A percentile compares a stretch with the other conserved stretches of the same genome.
phyloP scores from a whole-genome alignment of 371 early-diverging fungal species.

The Syncephalis plumigaleata region DNA sequence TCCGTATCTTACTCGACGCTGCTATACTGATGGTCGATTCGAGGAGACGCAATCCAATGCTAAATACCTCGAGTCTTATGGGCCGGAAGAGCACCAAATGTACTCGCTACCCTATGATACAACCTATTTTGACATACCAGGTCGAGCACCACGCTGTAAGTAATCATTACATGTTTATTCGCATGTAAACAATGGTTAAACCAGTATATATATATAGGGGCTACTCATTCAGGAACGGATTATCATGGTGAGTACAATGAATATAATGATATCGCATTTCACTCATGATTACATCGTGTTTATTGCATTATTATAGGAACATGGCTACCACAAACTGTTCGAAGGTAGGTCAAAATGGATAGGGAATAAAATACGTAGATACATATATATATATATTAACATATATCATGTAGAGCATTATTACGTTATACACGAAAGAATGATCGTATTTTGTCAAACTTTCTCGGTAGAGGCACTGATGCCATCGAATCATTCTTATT shows the following conservation, averaged over 20 bases:
- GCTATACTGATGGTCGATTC: constrained; percentile 27
- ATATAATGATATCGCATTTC: background rate
- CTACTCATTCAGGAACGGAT: constrained; percentile 78
- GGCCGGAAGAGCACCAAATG: constrained; percentile 57
- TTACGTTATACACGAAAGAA: constrained; percentile 52
- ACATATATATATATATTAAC: too few relatives aligned
- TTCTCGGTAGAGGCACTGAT: constrained; percentile 83
- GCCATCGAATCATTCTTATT: constrained; percentile 79
- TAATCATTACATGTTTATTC: too few relatives aligned
- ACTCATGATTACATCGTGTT: background rate
- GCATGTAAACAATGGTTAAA: too few relatives aligned
- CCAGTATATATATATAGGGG: constrained; percentile 43
- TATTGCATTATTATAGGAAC: constrained; percentile 29
- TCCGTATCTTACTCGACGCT: constrained; percentile 58
- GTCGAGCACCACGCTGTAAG: constrained; percentile 70
- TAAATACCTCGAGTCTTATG: constrained; percentile 38
- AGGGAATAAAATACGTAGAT: too few relatives aligned
- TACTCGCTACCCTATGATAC: constrained; percentile 62
- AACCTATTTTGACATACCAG: constrained; percentile 78
- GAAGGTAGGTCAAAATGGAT: constrained; percentile 28
- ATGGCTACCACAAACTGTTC: constrained; percentile 84
- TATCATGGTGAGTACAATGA: constrained; percentile 47
- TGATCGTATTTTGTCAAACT: constrained; percentile 73
- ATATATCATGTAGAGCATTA: constrained; percentile 56
- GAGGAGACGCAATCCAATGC: constrained; percentile 15